A percentile compares a stretch with the other conserved stretches of the same genome.
Conservation (phyloP, 257 asterid species). For the Ajuga chamaepitys region DNA sequence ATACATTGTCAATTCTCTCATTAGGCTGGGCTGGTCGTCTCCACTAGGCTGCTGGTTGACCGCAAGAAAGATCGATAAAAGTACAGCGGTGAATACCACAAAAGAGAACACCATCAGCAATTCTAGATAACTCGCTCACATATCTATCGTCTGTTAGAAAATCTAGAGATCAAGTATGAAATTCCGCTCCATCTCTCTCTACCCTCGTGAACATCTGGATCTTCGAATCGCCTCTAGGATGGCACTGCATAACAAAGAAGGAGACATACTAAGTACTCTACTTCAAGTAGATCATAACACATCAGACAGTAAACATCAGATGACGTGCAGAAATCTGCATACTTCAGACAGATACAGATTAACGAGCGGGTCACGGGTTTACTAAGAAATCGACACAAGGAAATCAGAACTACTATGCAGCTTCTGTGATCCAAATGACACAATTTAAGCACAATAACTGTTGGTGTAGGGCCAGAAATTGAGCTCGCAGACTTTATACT, state of each 20-base stretch:
- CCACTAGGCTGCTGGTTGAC: background rate
- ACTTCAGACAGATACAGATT: background rate
- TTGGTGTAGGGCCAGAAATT: too few relatives aligned
- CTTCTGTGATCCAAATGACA: too few relatives aligned
- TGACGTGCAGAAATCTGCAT: background rate
- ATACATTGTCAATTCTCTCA: background rate
- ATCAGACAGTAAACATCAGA: background rate
- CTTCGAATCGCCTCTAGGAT: conserved; percentile 22
- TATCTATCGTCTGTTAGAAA: background rate
- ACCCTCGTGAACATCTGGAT: background rate
- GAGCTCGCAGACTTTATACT: too few relatives aligned
- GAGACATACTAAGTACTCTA: background rate
- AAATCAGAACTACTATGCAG: too few relatives aligned
- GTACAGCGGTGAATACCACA: background rate
- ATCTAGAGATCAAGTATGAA: background rate
- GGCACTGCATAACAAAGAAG: conserved; percentile 35
- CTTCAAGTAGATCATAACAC: too few relatives aligned
- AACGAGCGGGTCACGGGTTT: background rate
- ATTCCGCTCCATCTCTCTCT: background rate
- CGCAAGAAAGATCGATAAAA: background rate
- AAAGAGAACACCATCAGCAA: conserved; percentile 4
- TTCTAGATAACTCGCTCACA: background rate
- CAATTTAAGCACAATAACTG: too few relatives aligned
- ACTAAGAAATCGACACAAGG: too few relatives aligned
- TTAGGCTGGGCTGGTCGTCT: too few relatives aligned